A percentile compares a stretch with the other conserved stretches of the same genome.
Conservation (phyloP, 306 rosid genomes). For the Abrus precatorius region DNA sequence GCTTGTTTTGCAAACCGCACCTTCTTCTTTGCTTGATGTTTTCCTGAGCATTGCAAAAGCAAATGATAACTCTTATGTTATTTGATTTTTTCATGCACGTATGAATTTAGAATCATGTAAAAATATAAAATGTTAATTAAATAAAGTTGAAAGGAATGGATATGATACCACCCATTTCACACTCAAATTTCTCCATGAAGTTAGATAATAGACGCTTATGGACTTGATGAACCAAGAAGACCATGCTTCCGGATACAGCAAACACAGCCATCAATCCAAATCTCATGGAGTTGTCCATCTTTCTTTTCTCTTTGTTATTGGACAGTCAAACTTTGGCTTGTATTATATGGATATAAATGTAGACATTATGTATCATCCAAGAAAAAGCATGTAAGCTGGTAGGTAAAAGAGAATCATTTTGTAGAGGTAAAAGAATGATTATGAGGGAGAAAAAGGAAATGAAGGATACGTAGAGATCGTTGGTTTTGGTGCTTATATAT, state of each 20-base stretch:
- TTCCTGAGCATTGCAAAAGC: conserved; percentile 33
- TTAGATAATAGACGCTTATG: conserved; percentile 77
- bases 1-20: conserved; percentile 74
- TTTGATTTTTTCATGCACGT: not conserved
- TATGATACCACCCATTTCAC: conserved; percentile 52
- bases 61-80: not conserved
- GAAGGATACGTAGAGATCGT: not conserved
- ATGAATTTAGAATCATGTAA: not conserved
- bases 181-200: conserved; percentile 77
- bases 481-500: conserved; percentile 39
- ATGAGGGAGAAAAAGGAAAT: conserved; percentile 10
- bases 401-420: conserved; percentile 42
- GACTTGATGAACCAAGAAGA: conserved; percentile 71
- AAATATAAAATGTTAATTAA: not conserved
- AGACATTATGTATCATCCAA: conserved; percentile 7
- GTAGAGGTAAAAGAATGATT: conserved; percentile 15
- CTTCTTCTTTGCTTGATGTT: conserved; percentile 62
- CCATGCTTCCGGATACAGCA: conserved; percentile 83
- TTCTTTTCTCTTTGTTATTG: conserved; percentile 1
- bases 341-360: conserved; percentile 6
- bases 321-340: not conserved
- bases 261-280: conserved; percentile 81
- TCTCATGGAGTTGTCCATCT: conserved; percentile 67
- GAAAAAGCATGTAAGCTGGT: conserved; percentile 30
- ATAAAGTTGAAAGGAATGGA: not conserved